Evolutionary conservation across 768 basidiomycete species (phyloP).

Genomic region (Lactifluus echinatus): DNA sequence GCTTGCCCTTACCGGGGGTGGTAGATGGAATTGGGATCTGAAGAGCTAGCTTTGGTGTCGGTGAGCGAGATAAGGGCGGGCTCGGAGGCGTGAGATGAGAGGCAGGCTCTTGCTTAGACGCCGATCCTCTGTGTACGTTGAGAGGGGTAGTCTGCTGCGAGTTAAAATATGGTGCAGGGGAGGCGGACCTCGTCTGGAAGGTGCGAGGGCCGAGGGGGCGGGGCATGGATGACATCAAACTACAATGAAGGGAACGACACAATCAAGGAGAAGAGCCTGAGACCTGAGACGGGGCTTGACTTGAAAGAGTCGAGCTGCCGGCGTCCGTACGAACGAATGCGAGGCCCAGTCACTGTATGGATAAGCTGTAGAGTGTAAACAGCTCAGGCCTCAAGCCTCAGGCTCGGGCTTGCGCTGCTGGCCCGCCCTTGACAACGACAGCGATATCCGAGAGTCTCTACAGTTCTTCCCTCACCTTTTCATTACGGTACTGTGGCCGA

Average conservation of each 20-base stretch:
- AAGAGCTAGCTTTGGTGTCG: slow-evolving; percentile 26
- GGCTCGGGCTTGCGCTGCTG: no score
- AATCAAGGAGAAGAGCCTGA: not conserved
- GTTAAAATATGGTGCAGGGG: slow-evolving; percentile 28
- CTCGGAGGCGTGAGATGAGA: slow-evolving; percentile 16
- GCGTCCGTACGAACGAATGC: slow-evolving; percentile 8
- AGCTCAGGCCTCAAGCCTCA: no score
- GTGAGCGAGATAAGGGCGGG: slow-evolving; percentile 22
- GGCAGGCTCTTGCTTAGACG: slow-evolving; percentile 14
- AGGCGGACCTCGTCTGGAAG: slow-evolving; percentile 35
- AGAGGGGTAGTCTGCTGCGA: slow-evolving; percentile 33
- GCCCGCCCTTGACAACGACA: slow-evolving; percentile 5
- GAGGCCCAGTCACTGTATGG: not conserved
- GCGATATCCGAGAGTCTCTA: no score
- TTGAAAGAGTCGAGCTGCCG: slow-evolving; percentile 1
- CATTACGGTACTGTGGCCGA: slow-evolving; percentile 45
- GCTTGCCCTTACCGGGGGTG: slow-evolving; percentile 16
- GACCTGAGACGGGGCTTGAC: not conserved
- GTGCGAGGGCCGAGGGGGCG: slow-evolving; percentile 48
- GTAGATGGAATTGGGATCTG: slow-evolving; percentile 24
- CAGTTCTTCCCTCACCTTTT: not conserved
- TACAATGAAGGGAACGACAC: not conserved
- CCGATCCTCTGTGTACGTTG: slow-evolving; percentile 32
- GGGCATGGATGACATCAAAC: slow-evolving; percentile 7
- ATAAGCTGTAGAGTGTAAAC: not conserved